phyloP scores from a whole-genome alignment of 2,329 filamentous ascomycete species.

The Diatrype stigma region DNA sequence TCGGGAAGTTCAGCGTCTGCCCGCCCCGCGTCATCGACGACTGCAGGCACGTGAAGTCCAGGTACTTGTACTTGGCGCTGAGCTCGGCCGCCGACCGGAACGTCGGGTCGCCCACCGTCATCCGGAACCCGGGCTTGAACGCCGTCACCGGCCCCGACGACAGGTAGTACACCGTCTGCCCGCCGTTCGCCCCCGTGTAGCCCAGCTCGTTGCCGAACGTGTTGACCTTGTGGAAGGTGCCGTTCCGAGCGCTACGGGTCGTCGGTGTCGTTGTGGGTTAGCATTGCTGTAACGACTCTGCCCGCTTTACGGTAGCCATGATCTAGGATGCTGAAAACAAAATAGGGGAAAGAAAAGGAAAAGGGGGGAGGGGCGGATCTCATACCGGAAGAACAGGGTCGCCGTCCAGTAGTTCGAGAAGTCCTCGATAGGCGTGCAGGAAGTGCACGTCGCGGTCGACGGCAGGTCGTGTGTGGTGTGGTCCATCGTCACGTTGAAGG shows the following conservation, averaged over 20 bases:
- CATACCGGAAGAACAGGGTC: slow-evolving; percentile 27
- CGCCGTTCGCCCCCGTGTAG: slow-evolving; percentile 27
- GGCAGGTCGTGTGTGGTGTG: slow-evolving; percentile 12
- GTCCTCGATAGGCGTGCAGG: slow-evolving; percentile 20
- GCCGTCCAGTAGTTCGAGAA: slow-evolving; percentile 32
- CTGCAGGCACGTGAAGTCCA: slow-evolving; percentile 39
- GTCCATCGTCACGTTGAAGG: slow-evolving; percentile 28
- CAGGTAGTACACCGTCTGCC: slow-evolving; percentile 19
- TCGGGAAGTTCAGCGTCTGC: slow-evolving; percentile 36
- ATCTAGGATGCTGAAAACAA: too few relatives aligned
- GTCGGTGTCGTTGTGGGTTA: too few relatives aligned
- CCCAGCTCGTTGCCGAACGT: slow-evolving; percentile 16
- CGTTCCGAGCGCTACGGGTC: slow-evolving; percentile 18
- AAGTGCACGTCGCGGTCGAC: slow-evolving; percentile 12
- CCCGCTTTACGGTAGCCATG: too few relatives aligned
- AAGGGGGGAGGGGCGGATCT: too few relatives aligned
- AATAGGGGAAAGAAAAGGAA: background rate
- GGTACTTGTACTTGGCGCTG: slow-evolving; percentile 31
- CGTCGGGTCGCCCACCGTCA: slow-evolving; percentile 35
- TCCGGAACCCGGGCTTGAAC: slow-evolving; percentile 38
- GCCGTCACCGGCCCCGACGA: slow-evolving; percentile 32
- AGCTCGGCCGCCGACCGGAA: slow-evolving; percentile 29
- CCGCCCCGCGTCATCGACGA: slow-evolving; percentile 31
- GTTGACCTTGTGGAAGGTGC: slow-evolving; percentile 27
- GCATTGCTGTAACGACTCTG: too few relatives aligned